These are phyloP conservation scores for Prunus dulcis DNA, from an alignment of 306 rosid genomes.

Conservation along the genomic window DNA sequence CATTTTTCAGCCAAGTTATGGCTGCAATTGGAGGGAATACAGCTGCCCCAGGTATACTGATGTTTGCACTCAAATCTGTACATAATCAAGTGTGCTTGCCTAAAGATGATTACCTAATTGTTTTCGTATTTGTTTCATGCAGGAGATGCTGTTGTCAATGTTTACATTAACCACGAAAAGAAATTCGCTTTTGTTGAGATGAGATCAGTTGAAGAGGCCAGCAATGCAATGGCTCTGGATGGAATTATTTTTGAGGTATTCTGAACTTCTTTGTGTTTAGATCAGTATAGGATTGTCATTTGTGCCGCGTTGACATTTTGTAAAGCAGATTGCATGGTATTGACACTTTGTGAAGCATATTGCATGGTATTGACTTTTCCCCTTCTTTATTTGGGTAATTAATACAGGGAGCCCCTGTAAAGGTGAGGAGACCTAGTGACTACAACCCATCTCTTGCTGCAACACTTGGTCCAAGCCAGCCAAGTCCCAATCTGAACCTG, in stretches of 20 bases:
- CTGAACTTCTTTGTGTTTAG: neutral
- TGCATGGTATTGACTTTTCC: neutral
- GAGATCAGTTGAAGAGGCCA: slow-evolving; percentile 99
- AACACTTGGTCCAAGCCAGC: slow-evolving; percentile 97
- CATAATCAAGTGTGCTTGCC: neutral
- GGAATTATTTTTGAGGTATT: slow-evolving; percentile 96
- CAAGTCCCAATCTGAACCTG: slow-evolving; percentile 86
- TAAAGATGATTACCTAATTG: neutral
- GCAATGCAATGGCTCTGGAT: slow-evolving; percentile 99
- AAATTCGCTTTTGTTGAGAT: slow-evolving; percentile 98
- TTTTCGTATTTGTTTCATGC: slow-evolving; percentile 7
- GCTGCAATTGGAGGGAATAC: slow-evolving; percentile 97
- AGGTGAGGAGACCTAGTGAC: slow-evolving; percentile 98
- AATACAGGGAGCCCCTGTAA: slow-evolving; percentile 91
- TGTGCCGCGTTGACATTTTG: neutral
- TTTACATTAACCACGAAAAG: slow-evolving; percentile 96
- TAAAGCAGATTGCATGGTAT: neutral
- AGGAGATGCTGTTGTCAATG: slow-evolving; percentile 99
- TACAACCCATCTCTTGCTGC: slow-evolving; percentile 98
- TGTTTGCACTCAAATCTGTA: neutral
- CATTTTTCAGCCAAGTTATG: slow-evolving; percentile 97
- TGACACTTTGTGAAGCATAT: neutral
- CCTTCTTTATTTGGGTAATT: neutral
- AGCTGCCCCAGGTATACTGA: slow-evolving; percentile 83
- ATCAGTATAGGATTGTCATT: neutral